Base-by-base conservation (phyloP, 78 protist genomes). In the Guillardia theta region DNA sequence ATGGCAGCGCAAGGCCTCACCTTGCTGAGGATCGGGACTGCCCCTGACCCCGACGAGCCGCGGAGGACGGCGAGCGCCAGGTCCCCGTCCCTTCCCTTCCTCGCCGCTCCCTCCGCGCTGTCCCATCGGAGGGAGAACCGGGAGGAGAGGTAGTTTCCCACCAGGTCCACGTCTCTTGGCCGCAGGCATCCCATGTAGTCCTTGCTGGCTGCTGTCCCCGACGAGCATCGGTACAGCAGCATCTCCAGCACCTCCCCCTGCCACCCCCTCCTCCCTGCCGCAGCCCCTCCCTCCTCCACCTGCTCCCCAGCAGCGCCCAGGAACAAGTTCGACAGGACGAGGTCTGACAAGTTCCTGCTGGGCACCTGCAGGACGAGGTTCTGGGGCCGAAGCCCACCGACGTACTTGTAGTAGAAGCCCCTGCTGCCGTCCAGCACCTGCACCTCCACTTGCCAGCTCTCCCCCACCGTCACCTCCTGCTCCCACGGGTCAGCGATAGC, bases 221-320 rank as follows among this genome's bases (percentile, higher is more conserved):
- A 36, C 46, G 1, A 24, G 83, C 83, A 70, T 43, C 21, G 9
- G 41, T 70, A 70, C 45, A 33, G 46, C 33, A 70, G 83, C 33
- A 70, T 24, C 83, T 70, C 83, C 41, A 43, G 46, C n/a, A 70
- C 41, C 83, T 70, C 83, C 9, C 83, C 83, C 83, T 70, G n/a
- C 83, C 83, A 70, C 83, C n/a, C n/a, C n/a, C n/a, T n/a, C n/a
- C n/a, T n/a, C n/a, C 46, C 83, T 70, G 83, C 83, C 6, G 41
- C 83, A 4, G 46, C n/a, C 41, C 4, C 83, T 18, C 6, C 83
- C 10, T 43, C 83, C 36, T 43, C 83, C 83, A 0, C 83, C 22
- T 4, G 4, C n/a, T 43, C 21, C 83, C 83, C 8, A 70, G 83
- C 41, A 43, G n/a, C n/a, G n/a, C n/a, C n/a, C n/a, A n/a, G n/a